phyloP scores from a whole-genome alignment of 352 stramenopile species.

The Phytophthora vignae region DNA sequence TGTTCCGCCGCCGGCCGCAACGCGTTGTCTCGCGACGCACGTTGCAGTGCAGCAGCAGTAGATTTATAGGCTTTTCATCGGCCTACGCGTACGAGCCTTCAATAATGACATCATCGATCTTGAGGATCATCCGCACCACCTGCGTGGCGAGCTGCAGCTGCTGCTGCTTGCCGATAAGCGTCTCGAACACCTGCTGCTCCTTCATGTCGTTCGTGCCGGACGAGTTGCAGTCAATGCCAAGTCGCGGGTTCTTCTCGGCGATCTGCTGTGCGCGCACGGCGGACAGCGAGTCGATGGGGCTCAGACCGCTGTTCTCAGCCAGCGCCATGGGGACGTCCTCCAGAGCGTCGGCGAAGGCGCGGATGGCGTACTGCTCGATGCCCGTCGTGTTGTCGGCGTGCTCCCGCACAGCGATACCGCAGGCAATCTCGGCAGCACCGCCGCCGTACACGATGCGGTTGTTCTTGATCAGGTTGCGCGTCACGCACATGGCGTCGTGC shows the following conservation, averaged over 20 bases:
- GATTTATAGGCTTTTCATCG: constrained; percentile 30
- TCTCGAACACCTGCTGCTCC: constrained; percentile 99
- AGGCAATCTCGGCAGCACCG: constrained; percentile 97
- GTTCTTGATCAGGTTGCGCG: constrained; percentile 99
- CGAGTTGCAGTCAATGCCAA: constrained; percentile 98
- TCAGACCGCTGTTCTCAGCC: constrained; percentile 98
- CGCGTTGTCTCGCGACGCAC: constrained; percentile 8
- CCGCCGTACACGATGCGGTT: constrained; percentile 99
- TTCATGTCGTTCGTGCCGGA: constrained; percentile 97
- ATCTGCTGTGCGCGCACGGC: constrained; percentile 96
- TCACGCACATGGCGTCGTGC: constrained; percentile 99
- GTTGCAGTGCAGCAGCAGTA: constrained; percentile 13
- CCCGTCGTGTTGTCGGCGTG: constrained; percentile 85
- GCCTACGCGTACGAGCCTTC: constrained; percentile 91
- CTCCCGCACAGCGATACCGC: constrained; percentile 94
- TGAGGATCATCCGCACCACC: constrained; percentile 99
- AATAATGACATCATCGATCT: constrained; percentile 99
- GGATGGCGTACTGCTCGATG: constrained; percentile 98
- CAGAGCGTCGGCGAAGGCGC: constrained; percentile 98
- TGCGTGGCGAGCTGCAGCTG: constrained; percentile 99
- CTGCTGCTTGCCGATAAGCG: constrained; percentile 99
- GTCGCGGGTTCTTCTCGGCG: constrained; percentile 94
- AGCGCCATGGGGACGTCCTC: constrained; percentile 99
- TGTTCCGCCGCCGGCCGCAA: constrained; percentile 16
- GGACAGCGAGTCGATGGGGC: constrained; percentile 98